Percentiles rank a stretch among this genome's conserved stretches.
phyloP scores from a whole-genome alignment of 768 basidiomycete species.

The Rhizopogon roseolus region DNA sequence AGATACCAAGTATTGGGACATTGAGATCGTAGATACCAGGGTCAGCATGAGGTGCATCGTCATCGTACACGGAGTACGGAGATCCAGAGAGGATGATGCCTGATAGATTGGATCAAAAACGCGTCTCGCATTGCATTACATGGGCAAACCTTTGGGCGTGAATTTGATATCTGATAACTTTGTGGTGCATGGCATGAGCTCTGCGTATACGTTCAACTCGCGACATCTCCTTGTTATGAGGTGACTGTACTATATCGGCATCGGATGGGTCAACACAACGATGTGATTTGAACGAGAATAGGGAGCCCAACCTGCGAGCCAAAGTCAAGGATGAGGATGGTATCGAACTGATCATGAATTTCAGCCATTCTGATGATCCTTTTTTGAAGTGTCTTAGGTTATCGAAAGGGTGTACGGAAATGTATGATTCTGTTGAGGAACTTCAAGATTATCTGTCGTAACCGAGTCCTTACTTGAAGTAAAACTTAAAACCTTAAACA shows the following conservation, averaged over 20 bases:
- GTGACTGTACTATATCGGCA: constrained; percentile 77
- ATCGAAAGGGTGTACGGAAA: background rate
- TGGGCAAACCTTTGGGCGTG: constrained; percentile 82
- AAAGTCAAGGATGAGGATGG: constrained; percentile 94
- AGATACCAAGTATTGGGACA: constrained; percentile 93
- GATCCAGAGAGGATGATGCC: constrained; percentile 98
- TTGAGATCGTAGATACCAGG: constrained; percentile 83
- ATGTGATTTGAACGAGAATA: background rate
- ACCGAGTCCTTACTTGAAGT: background rate
- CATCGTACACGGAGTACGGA: constrained; percentile 96
- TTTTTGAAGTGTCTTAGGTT: background rate
- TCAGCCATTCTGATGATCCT: constrained; percentile 52
- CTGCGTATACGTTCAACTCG: constrained; percentile 95
- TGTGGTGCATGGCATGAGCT: constrained; percentile 94
- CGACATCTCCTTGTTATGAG: constrained; percentile 96
- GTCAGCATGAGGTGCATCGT: constrained; percentile 90
- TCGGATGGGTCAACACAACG: background rate
- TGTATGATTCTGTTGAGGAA: background rate
- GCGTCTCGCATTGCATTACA: background rate
- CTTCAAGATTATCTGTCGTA: background rate
- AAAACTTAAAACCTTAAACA: background rate
- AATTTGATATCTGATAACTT: constrained; percentile 84
- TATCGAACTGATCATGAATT: constrained; percentile 94
- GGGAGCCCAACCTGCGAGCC: constrained; percentile 76
- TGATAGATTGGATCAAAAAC: constrained; percentile 16